A percentile compares a stretch with the other conserved stretches of the same genome.
Evolutionary conservation across 1,284 basidiomycete genomes (phyloP).

Genomic region (Ganoderma lucidum): DNA sequence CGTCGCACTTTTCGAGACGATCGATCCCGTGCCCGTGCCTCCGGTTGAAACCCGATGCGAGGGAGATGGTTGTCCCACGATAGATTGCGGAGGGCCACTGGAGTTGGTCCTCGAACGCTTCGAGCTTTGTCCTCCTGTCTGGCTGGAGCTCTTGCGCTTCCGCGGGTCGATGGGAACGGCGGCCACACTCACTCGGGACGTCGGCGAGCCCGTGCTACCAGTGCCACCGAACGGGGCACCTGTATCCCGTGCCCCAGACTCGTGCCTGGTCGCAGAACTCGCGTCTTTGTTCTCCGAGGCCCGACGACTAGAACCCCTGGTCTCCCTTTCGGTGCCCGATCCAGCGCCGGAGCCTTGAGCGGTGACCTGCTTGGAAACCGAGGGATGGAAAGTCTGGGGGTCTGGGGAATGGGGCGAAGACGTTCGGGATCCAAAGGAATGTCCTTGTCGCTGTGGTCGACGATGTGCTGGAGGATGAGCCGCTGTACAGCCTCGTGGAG

Average conservation of each 20-base stretch:
- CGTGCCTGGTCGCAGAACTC: background rate
- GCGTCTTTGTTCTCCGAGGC: background rate
- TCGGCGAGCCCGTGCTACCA: background rate
- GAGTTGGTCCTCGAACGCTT: too few species aligned
- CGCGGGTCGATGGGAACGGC: background rate
- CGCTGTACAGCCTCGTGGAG: slow-evolving; percentile 7
- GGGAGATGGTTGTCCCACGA: too few species aligned
- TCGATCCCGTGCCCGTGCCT: too few species aligned
- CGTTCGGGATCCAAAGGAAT: background rate
- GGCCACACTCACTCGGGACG: background rate
- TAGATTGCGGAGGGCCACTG: too few species aligned
- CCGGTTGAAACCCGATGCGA: too few species aligned
- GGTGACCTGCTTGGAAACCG: background rate
- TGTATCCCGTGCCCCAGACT: background rate
- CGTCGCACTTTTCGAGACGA: too few species aligned
- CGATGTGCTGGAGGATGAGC: slow-evolving; percentile 5
- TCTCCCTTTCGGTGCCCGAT: background rate
- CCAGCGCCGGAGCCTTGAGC: background rate
- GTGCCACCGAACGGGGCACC: background rate
- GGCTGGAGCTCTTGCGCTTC: background rate
- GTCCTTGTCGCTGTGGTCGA: background rate
- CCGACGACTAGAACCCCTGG: background rate
- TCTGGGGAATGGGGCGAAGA: background rate
- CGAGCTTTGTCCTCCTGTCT: too few species aligned
- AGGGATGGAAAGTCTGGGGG: background rate